Evolutionary conservation across 2,329 filamentous ascomycete genomes (phyloP), one percentile per base, ranked within the genome.

Genomic region (Talaromyces pinophilus): DNA sequence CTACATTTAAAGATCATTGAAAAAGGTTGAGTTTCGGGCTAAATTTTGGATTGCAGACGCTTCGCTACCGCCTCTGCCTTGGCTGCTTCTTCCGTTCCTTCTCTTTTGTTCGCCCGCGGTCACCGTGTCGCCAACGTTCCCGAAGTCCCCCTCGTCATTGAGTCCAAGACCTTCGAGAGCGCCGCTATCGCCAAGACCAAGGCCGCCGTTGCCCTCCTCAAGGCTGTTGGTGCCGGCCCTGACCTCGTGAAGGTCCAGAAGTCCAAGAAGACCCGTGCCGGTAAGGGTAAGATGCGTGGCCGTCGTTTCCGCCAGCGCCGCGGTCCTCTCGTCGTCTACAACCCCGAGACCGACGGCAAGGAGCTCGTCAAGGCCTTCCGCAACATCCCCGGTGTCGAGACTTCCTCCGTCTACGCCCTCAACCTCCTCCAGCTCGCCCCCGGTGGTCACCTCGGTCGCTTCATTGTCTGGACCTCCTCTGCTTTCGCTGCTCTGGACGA

Each of bases 341-440:
- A 96, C 87, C 91, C 93, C 76, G 92, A 93, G 82, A 88, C 90
- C 79, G 96, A 99, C 81, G 93, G 95, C 85, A 96, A 93, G 86
- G 91, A 96, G 81, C 89, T 99, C 74, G 87, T 94, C 81, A 88
- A 87, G 79, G 94, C 93, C 77, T 97, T 97, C 92, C 93, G 95
- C 88, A 99, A 99, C 90, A 91, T 99, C 79, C 89, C 95, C 78
- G 95, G 95, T 85, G 93, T 98, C 74, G 95, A 99, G 91, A 97
- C 93, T 73, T 93, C 87, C 79, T 90, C 93, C 75, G 93, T 97
- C 83, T 93, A 90, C 85, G 86, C 92, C 72, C 89, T 99, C 78
- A 97, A 98, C 89, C 93, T 98, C 78, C 92, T 99, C 82, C 95
- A 99, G 88, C 92, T 99, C 81, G 95, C 95, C 74, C 95, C 95